Base-by-base conservation (phyloP, 768 basidiomycete genomes). In the Lactifluus subvellereus region DNA sequence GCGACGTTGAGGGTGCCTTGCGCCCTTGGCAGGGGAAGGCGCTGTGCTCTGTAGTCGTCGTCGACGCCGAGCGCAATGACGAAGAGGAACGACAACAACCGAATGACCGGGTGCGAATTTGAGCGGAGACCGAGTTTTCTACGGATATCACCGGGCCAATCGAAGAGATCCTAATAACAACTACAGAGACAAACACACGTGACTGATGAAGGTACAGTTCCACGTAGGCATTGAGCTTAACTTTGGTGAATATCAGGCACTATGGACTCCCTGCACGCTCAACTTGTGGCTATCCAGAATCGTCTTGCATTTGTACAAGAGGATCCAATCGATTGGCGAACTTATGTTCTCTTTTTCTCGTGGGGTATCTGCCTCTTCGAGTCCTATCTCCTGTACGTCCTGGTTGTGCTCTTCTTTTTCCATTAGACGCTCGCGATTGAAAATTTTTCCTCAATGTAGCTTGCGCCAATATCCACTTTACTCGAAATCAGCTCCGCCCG, bases 401-500 rank as follows among this genome's bases (percentile, higher is more conserved):
- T 35, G 59, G 47, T 43, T 20, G 10, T 9, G 8, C 53, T 22
- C 50, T 22, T 54, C 45, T 59, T 54, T 54, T 5, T 16, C 27
- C 40, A 20, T 54, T 10, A 14, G 43, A 47, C 22, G 13, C n/a
- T 42, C 40, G 37, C 40, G 2, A 9, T 37, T 37, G 13, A 13
- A 30, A 7, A 30, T 5, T 11, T 32, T 32, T 32, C 14, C 8
- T 8, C 5, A 18, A 27, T 20, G 27, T 57, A 83, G 81, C 74
- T 72, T 88, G 49, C 87, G 94, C 8, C 95, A 98, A 74, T 89
- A 91, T 69, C 91, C 91, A 3, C 78, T 91, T 51, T 95, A 94
- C 72, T 86, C 84, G 8, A 92, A 87, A 69, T 81, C 78, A 0
- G 78, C 80, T 42, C 94, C 90, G 0, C 92, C 93, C 1, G 71